Evolutionary conservation across 306 rosid species (phyloP).

Genomic region (Crataegus laevigata): DNA sequence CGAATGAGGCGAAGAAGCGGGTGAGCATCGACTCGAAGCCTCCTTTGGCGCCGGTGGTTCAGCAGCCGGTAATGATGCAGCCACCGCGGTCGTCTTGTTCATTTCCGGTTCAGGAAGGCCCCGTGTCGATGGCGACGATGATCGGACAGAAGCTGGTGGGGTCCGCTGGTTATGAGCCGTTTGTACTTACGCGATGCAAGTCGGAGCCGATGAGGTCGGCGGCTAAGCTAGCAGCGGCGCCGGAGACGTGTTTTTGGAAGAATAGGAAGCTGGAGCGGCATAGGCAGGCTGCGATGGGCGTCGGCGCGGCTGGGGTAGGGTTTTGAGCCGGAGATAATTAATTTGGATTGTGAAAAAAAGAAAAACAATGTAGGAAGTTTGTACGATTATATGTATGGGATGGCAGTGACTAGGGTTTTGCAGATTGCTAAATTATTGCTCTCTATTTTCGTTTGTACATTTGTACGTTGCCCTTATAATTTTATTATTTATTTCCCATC

Average conservation of each 20-base stretch:
- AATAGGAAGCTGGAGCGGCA: slow-evolving; percentile 66
- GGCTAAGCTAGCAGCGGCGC: slow-evolving; percentile 44
- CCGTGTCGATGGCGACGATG: slow-evolving; percentile 52
- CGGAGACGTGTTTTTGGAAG: slow-evolving; percentile 84
- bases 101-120: slow-evolving; percentile 39
- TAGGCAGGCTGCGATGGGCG: slow-evolving; percentile 53
- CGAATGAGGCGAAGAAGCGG: slow-evolving; percentile 33
- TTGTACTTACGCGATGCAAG: slow-evolving; percentile 78
- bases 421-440: slow-evolving; percentile 11
- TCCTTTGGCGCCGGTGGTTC: background rate
- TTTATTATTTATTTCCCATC: background rate
- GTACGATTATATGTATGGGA: background rate
- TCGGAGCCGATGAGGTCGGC: slow-evolving; percentile 90
- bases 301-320: slow-evolving; percentile 85
- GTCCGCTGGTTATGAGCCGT: slow-evolving; percentile 68
- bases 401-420: slow-evolving; percentile 12
- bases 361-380: background rate
- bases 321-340: slow-evolving; percentile 28
- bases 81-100: slow-evolving; percentile 80
- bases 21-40: slow-evolving; percentile 16
- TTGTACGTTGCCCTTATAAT: background rate
- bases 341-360: background rate
- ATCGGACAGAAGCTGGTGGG: slow-evolving; percentile 74
- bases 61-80: slow-evolving; percentile 38
- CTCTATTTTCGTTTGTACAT: slow-evolving; percentile 24